These are phyloP conservation scores for Echeveria elegans DNA, from an alignment of 164 flowering plant species.

Conservation along the genomic window DNA sequence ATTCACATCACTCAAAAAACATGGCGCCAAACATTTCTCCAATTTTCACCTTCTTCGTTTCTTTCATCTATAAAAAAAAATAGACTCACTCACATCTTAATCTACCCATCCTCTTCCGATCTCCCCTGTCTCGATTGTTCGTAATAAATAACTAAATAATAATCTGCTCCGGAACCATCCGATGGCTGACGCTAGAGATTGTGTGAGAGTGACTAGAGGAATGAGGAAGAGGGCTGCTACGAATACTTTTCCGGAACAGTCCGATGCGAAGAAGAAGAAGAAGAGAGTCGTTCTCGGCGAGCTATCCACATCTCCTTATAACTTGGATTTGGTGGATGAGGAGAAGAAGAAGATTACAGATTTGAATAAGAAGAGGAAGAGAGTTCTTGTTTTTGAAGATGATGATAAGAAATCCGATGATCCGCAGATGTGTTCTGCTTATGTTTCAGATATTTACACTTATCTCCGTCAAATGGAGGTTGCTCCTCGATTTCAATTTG, in stretches of 20 bases:
- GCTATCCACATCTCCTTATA: slow-evolving; percentile 11
- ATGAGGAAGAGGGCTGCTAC: slow-evolving; percentile 23
- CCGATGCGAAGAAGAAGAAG: slow-evolving; percentile 19
- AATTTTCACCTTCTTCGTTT: background rate
- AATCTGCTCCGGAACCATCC: background rate
- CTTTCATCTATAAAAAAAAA: too few species aligned
- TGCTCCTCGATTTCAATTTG: background rate
- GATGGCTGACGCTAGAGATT: slow-evolving; percentile 30
- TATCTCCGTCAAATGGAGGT: slow-evolving; percentile 41
- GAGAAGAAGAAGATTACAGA: background rate
- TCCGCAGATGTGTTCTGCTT: slow-evolving; percentile 25
- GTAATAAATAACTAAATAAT: too few species aligned
- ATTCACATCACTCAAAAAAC: background rate
- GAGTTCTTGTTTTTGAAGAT: background rate
- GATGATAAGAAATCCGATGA: slow-evolving; percentile 16
- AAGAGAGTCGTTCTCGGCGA: slow-evolving; percentile 29
- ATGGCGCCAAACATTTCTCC: background rate
- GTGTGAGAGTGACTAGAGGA: slow-evolving; percentile 24
- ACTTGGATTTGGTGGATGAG: background rate
- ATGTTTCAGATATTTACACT: slow-evolving; percentile 22
- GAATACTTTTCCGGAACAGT: background rate
- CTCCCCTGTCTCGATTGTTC: background rate
- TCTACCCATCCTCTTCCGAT: background rate
- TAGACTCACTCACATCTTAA: too few species aligned
- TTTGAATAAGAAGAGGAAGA: slow-evolving; percentile 2